Percentiles rank a stretch among this genome's conserved stretches.
These are phyloP conservation scores for Colletotrichum plurivorum DNA, from an alignment of 2,329 filamentous ascomycete species.

Conservation along the genomic window DNA sequence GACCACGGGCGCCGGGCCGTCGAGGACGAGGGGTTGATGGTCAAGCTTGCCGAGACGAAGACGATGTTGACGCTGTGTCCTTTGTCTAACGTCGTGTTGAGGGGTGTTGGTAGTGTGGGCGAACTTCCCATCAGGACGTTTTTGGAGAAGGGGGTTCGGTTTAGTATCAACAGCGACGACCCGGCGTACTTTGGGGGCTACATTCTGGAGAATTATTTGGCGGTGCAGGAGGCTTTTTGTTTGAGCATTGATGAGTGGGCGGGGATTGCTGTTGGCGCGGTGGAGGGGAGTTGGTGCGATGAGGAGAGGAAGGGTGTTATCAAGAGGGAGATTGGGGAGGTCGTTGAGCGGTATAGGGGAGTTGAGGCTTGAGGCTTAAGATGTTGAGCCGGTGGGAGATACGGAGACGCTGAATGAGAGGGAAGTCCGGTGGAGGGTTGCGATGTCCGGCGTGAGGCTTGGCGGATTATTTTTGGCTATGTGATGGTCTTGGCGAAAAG, in stretches of 20 bases:
- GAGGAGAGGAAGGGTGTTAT: conserved; percentile 74
- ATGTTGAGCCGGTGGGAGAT: too few relatives aligned
- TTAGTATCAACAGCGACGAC: conserved; percentile 82
- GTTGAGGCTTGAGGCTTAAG: neutral
- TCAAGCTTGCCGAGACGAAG: conserved; percentile 68
- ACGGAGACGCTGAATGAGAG: too few relatives aligned
- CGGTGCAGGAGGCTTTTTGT: conserved; percentile 79
- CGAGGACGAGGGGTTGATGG: conserved; percentile 71
- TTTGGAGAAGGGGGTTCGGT: conserved; percentile 74
- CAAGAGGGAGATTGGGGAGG: conserved; percentile 58
- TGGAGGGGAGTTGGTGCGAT: conserved; percentile 76
- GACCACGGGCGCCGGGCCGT: conserved; percentile 80
- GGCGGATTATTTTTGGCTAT: too few relatives aligned
- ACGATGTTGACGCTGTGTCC: conserved; percentile 58
- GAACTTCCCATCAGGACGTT: conserved; percentile 72
- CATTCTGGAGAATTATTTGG: conserved; percentile 81
- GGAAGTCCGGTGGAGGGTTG: too few relatives aligned
- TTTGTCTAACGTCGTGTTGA: conserved; percentile 51
- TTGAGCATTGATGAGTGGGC: conserved; percentile 77
- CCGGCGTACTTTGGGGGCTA: conserved; percentile 84
- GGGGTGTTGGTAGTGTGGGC: conserved; percentile 40
- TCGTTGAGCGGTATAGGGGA: conserved; percentile 22
- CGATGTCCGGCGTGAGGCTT: too few relatives aligned
- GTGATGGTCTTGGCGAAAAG: too few relatives aligned
- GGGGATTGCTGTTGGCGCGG: conserved; percentile 71